These are phyloP conservation scores for Penicillium mononematosum DNA, from an alignment of 495 filamentous ascomycete genomes.

Conservation along the genomic window DNA sequence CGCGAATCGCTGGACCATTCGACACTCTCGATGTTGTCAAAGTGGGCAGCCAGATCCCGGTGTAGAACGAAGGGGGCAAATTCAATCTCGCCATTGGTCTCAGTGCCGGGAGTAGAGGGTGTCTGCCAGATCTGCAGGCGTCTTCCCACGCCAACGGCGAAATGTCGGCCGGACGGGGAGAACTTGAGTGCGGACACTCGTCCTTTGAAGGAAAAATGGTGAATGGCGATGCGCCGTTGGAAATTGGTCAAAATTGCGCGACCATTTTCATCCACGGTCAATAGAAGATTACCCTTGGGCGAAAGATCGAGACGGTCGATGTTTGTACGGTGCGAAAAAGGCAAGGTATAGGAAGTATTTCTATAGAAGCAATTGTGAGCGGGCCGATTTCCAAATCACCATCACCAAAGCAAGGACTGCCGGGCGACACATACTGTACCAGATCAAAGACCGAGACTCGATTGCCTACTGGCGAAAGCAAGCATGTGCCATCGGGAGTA, in stretches of 20 bases:
- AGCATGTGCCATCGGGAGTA: conserved; percentile 91
- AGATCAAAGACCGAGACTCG: conserved; percentile 93
- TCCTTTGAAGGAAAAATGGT: conserved; percentile 92
- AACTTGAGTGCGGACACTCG: conserved; percentile 82
- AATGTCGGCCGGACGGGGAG: conserved; percentile 85
- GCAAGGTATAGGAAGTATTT: conserved; percentile 93
- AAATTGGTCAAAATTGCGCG: conserved; percentile 89
- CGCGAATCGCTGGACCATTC: conserved; percentile 94
- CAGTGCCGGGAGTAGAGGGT: conserved; percentile 76
- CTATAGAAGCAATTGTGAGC: conserved; percentile 42
- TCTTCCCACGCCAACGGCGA: conserved; percentile 80
- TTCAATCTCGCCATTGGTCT: conserved; percentile 77
- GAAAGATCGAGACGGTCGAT: conserved; percentile 83
- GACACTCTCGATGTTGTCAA: conserved; percentile 77
- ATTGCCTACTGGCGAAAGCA: conserved; percentile 97
- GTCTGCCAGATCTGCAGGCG: conserved; percentile 94
- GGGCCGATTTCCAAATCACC: background rate
- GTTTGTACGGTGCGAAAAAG: conserved; percentile 91
- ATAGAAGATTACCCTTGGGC: conserved; percentile 83
- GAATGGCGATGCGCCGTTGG: conserved; percentile 75
- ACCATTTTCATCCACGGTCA: conserved; percentile 92
- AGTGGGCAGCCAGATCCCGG: conserved; percentile 81
- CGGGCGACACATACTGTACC: conserved; percentile 66
- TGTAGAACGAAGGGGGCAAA: conserved; percentile 93
- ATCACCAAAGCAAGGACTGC: background rate